Evolutionary conservation across 495 filamentous ascomycete species (phyloP), one percentile per base, ranked within the genome.

Genomic region (Hyaloscypha hepaticicola): DNA sequence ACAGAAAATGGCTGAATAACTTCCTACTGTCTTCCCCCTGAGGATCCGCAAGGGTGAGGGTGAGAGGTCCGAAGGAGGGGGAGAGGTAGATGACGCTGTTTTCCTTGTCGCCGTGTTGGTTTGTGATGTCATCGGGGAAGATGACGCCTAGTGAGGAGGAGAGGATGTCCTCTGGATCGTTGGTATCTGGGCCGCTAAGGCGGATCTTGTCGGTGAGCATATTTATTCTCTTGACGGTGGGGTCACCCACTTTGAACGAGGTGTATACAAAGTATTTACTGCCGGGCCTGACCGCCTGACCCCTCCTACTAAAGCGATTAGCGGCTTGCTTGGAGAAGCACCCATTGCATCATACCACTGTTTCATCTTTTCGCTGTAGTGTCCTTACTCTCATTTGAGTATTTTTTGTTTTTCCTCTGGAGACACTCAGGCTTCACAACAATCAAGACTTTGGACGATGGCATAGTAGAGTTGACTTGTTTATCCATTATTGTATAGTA

Each of bases 1-100:
- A 96, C 6, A 96, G 76, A 73, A 90, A 90, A 73, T 96, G 93
- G 34, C 87, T 87, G 73, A 93, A 96, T 41, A 95, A 81, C 48
- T 75, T 78, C 60, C 88, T 74, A 19, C 83, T 83, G 45, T 82
- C 77, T 28, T 88, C 84, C 1, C 74, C 77, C 24, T 80, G 72
- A 1, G 86, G 83, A 66, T 88, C 79, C 1, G 84, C 80, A 12
- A 87, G 79, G 3, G 70, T 68, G 55, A 90, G 76, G 50, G 31
- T 52, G 11, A 71, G 5, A 4, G 31, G 25, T 6, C 83, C 83
- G 71, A 85, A 86, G 29, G 78, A 74, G 29, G 84, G 83, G 4
- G 85, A 89, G 21, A 78, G 77, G 76, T 96, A 96, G 56, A 87
- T 73, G 5, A 96, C 80, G 8, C 55, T 26, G 52, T 28, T 61